Evolutionary conservation across 2,329 filamentous ascomycete genomes (phyloP).

Genomic region (Aspergillus sp.): DNA sequence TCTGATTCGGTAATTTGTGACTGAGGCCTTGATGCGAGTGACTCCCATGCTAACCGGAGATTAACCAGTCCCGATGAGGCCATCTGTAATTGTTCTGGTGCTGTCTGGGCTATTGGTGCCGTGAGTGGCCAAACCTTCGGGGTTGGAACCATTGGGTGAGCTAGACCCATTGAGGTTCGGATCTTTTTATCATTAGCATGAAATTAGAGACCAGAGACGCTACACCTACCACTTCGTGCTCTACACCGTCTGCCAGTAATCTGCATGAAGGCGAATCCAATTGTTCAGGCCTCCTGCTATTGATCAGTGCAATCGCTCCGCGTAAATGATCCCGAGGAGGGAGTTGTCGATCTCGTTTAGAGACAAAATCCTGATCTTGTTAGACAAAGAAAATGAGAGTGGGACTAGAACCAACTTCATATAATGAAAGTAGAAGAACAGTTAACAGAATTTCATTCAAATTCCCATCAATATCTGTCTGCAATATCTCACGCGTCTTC

Average conservation of each 20-base stretch:
- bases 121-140: conserved; percentile 19
- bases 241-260: conserved; percentile 16
- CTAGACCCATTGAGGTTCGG: conserved; percentile 14
- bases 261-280: conserved; percentile 8
- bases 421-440: conserved; percentile 20
- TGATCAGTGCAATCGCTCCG: conserved; percentile 24
- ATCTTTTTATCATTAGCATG: conserved; percentile 9
- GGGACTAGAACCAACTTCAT: conserved; percentile 14
- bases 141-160: conserved; percentile 14
- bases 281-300: conserved; percentile 12
- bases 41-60: conserved; percentile 18
- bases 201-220: too few species aligned
- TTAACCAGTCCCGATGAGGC: conserved; percentile 17
- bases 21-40: conserved; percentile 1
- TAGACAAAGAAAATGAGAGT: neutral
- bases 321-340: conserved; percentile 20
- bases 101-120: conserved; percentile 7
- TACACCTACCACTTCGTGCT: conserved; percentile 19
- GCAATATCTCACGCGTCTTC: conserved; percentile 16
- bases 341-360: conserved; percentile 16
- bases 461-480: conserved; percentile 11
- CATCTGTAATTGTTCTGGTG: conserved; percentile 15
- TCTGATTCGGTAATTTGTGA: conserved; percentile 2
- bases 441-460: conserved; percentile 19
- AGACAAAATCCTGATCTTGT: conserved; percentile 17